Conservation (phyloP, 1,139 yeast genomes). For the Debaryomyces sp. region DNA sequence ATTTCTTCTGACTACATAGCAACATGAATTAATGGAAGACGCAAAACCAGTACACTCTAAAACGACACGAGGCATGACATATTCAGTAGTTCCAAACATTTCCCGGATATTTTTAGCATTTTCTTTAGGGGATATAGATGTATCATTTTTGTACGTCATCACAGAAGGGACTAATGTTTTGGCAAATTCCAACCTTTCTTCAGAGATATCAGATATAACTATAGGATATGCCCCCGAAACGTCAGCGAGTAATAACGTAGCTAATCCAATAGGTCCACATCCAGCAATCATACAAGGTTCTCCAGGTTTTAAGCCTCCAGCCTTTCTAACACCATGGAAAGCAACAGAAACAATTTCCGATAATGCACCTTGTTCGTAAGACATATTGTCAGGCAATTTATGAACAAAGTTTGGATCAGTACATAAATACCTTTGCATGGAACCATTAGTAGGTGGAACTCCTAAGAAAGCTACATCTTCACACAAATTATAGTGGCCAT, state of each 20-base stretch:
- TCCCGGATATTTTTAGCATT: slow-evolving; percentile 31
- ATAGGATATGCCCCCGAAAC: slow-evolving; percentile 29
- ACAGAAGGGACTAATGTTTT: slow-evolving; percentile 28
- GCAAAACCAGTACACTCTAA: slow-evolving; percentile 36
- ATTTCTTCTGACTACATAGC: slow-evolving; percentile 34
- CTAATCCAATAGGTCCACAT: slow-evolving; percentile 32
- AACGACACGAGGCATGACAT: slow-evolving; percentile 23
- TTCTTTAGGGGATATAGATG: slow-evolving; percentile 18
- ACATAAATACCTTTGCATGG: slow-evolving; percentile 26
- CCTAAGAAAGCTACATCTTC: slow-evolving; percentile 25
- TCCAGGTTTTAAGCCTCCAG: slow-evolving; percentile 24
- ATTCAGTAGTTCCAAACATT: slow-evolving; percentile 27
- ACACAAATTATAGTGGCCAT: slow-evolving; percentile 30
- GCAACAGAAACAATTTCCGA: slow-evolving; percentile 31
- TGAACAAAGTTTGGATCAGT: slow-evolving; percentile 21
- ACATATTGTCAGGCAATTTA: slow-evolving; percentile 26
- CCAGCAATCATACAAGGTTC: slow-evolving; percentile 25
- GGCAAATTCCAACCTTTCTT: slow-evolving; percentile 26
- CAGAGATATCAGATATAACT: slow-evolving; percentile 25
- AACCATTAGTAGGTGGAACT: slow-evolving; percentile 27
- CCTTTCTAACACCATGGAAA: slow-evolving; percentile 27
- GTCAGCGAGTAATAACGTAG: slow-evolving; percentile 24
- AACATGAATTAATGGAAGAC: slow-evolving; percentile 29
- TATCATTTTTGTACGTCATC: slow-evolving; percentile 27
- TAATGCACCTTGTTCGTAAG: slow-evolving; percentile 28